Conservation (phyloP, 495 filamentous ascomycete species). For the Hypoxylon perforatum region DNA sequence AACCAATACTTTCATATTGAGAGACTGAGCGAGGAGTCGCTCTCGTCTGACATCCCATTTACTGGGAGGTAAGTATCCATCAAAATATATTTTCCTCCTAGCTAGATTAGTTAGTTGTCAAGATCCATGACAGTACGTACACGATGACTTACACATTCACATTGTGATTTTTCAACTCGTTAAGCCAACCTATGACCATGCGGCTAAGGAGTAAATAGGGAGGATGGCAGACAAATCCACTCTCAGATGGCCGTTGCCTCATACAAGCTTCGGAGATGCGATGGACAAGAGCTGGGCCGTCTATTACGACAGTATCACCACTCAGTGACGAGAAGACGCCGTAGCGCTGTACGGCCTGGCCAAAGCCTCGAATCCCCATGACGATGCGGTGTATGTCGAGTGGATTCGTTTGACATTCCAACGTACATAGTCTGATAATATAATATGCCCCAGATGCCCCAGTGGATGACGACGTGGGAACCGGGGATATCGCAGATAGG, state of each 20-base stretch:
- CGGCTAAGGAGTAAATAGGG: conserved; percentile 70
- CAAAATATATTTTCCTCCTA: conserved; percentile 76
- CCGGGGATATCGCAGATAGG: conserved; percentile 13
- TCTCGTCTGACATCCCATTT: conserved; percentile 66
- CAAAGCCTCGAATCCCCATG: conserved; percentile 81
- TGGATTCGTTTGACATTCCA: not conserved
- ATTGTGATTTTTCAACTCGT: conserved; percentile 59
- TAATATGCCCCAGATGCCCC: too few relatives aligned
- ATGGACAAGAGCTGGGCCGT: conserved; percentile 81
- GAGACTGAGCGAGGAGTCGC: conserved; percentile 59
- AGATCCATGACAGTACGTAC: not conserved
- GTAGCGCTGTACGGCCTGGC: conserved; percentile 67
- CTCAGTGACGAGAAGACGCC: conserved; percentile 60
- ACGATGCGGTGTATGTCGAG: not conserved
- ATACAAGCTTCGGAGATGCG: conserved; percentile 70
- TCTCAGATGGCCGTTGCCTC: conserved; percentile 43
- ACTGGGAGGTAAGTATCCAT: conserved; percentile 73
- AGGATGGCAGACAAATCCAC: conserved; percentile 63
- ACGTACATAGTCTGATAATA: too few relatives aligned
- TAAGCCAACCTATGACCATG: conserved; percentile 70
- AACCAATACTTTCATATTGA: conserved; percentile 53
- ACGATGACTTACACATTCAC: conserved; percentile 66
- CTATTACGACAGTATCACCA: conserved; percentile 67
- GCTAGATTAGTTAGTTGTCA: conserved; percentile 30
- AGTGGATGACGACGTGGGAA: not conserved